Base-by-base conservation (phyloP, 768 basidiomycete genomes). In the Leucocoprinus leucothites region DNA sequence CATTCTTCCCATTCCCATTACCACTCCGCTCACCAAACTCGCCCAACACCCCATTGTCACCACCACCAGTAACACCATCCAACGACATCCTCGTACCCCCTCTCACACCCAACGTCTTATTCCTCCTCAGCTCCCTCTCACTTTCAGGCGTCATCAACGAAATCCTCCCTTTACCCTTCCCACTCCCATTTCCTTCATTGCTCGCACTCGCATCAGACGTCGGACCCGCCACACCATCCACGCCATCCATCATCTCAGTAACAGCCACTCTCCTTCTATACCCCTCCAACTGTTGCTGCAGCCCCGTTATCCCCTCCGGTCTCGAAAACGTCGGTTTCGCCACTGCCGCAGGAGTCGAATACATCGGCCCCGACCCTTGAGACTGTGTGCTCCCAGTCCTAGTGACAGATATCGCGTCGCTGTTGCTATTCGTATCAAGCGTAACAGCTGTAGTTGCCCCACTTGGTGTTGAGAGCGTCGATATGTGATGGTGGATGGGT, bases 381-480 rank as follows among this genome's bases (percentile, higher is more conserved):
- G 45, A 16, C 8, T n/a, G n/a, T n/a, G n/a, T 44, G 4, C 13
- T 45, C 22, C 13, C 21, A 45, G 43, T 45, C 43, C 21, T 45
- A 24, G 18, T 68, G n/a, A n/a, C n/a, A n/a, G n/a, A n/a, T n/a
- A n/a, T n/a, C n/a, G n/a, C n/a, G n/a, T n/a, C 72, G 0, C 84
- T 86, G 18, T 79, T 74, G n/a, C 72, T 73, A 67, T 51, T 61
- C 19, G 54, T 58, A 56, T 69, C 69, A 26, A 73, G 71, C 5
- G 76, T 87, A 11, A 89, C 53, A 14, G 84, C 85, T 16, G 87
- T 90, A 35, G 87, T 89, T 1, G 85, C 74, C 54, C 76, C 81
- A 43, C 67, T 69, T 0, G 82, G 77, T 0, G 80, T 79, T 2
- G 80, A 82, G 34, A 84, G 64, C 7, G 76, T 61, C 9, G 82